Evolutionary conservation across 2,329 filamentous ascomycete genomes (phyloP).

Genomic region (Beauveria caledonica): DNA sequence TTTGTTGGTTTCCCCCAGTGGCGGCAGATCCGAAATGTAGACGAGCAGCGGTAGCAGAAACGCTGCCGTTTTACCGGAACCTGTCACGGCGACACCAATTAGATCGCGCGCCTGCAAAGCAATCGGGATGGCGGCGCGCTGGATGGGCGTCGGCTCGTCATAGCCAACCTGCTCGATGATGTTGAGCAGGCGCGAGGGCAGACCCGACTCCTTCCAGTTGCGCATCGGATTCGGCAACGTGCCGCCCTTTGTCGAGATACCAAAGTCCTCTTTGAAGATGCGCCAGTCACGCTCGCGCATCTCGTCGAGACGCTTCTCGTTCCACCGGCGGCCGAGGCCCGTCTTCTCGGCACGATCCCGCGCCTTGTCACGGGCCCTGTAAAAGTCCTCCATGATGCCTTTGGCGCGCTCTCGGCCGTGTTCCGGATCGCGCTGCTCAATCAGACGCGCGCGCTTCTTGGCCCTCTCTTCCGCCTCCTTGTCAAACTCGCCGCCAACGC

Average conservation of each 20-base stretch:
- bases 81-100: constrained; percentile 96
- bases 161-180: constrained; percentile 84
- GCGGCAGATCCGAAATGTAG: constrained; percentile 86
- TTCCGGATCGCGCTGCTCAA: constrained; percentile 68
- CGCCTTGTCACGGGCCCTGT: constrained; percentile 53
- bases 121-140: constrained; percentile 91
- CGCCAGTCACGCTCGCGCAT: constrained; percentile 99
- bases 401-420: constrained; percentile 68
- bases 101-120: constrained; percentile 86
- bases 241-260: constrained; percentile 89
- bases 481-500: constrained; percentile 43
- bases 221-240: constrained; percentile 94
- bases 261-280: constrained; percentile 99
- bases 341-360: constrained; percentile 66
- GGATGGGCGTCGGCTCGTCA: constrained; percentile 82
- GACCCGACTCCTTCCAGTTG: constrained; percentile 75
- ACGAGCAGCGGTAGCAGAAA: constrained; percentile 88
- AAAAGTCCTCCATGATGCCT: constrained; percentile 73
- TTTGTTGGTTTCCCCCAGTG: constrained; percentile 75
- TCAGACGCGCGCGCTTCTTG: constrained; percentile 54
- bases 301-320: constrained; percentile 80
- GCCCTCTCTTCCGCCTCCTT: constrained; percentile 47
- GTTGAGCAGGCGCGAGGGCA: constrained; percentile 70
- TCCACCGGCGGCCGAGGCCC: constrained; percentile 88
- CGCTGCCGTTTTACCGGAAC: constrained; percentile 95